Percentiles rank a stretch among this genome's conserved stretches.
Conservation (phyloP, 1,139 yeast species). For the Saccharomyces uvarum region DNA sequence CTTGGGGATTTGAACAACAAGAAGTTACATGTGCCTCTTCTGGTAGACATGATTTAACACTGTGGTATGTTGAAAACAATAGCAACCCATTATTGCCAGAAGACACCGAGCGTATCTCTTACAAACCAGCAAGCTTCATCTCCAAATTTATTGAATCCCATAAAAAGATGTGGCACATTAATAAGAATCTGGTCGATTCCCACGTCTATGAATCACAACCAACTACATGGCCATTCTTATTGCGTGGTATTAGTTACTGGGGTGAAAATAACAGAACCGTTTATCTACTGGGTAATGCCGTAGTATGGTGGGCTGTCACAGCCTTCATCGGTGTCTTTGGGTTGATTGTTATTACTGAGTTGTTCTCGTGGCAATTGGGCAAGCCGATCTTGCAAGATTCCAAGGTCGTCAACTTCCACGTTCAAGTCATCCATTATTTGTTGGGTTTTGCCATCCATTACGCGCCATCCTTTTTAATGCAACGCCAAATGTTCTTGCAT, state of each 20-base stretch:
- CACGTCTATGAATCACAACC: slow-evolving; percentile 92
- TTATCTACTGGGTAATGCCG: slow-evolving; percentile 83
- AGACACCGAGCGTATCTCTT: slow-evolving; percentile 46
- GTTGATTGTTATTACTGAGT: slow-evolving; percentile 45
- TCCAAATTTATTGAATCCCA: slow-evolving; percentile 73
- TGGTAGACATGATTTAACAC: slow-evolving; percentile 65
- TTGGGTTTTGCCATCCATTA: slow-evolving; percentile 83
- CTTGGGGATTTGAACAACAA: slow-evolving; percentile 94
- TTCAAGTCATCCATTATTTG: slow-evolving; percentile 57
- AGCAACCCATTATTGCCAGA: slow-evolving; percentile 40
- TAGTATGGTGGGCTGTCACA: slow-evolving; percentile 80
- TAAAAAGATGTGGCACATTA: slow-evolving; percentile 83
- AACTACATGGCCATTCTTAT: slow-evolving; percentile 76
- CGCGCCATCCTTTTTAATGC: slow-evolving; percentile 85
- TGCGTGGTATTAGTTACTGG: slow-evolving; percentile 96
- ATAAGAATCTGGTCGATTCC: slow-evolving; percentile 72
- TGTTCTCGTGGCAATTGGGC: slow-evolving; percentile 74
- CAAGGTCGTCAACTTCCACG: slow-evolving; percentile 61
- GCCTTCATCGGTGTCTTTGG: slow-evolving; percentile 49
- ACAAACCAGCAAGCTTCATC: slow-evolving; percentile 55
- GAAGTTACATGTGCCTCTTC: slow-evolving; percentile 89
- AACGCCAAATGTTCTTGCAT: slow-evolving; percentile 84
- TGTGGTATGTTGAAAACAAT: slow-evolving; percentile 88
- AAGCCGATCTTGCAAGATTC: slow-evolving; percentile 41
- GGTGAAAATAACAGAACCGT: slow-evolving; percentile 66